Base-by-base conservation (phyloP, 345 rosid genomes). In the Excoecaria cochinchinensis region DNA sequence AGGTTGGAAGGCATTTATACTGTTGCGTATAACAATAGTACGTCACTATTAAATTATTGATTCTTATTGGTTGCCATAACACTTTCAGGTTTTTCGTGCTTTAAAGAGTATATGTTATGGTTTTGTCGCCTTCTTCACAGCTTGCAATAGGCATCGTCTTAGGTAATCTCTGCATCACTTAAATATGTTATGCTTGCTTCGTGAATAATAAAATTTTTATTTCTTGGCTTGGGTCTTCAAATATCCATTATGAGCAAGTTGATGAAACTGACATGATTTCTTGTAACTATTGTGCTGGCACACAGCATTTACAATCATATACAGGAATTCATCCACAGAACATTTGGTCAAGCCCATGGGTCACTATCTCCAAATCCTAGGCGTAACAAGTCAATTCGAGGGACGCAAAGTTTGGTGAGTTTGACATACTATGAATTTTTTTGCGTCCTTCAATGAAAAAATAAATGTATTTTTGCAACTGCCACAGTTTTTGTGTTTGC, bases 121-220 rank as follows among this genome's bases (percentile, higher is more conserved):
- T 25, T 87, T 92, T 74, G 90, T 90, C 39, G 99, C 94, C 64
- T 90, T 90, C 88, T 93, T 93, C 76, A 76, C 89, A 39, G 89
- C 97, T 39, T 96, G 99, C 88, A 93, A 96, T 84, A 86, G 99
- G 81, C 99, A 96, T 83, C 97, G 98, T 65, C 97, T 96, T 53
- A 92, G 99, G 99, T 96, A 82, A 64, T 40, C 2, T 59, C 31
- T 52, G 52, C 77, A 44, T 76, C 65, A 73, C 8, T 63, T 36
- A 21, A 39, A 50, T 56, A 12, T 19, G n/a, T 65, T 67, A 19
- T 60, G 39, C 16, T 38, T n/a, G 10, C 22, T 59, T 13, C 6
- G 6, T 22, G 3, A 58, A 10, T 47, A 42, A 50, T 36, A 25
- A 17, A 25, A 12, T 44, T 8, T 40, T 13, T n/a, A 36, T 59